Percentiles rank a stretch among this genome's conserved stretches.
These are phyloP conservation scores for Puccinia hordei DNA, from an alignment of 1,284 basidiomycete genomes.

Conservation along the genomic window DNA sequence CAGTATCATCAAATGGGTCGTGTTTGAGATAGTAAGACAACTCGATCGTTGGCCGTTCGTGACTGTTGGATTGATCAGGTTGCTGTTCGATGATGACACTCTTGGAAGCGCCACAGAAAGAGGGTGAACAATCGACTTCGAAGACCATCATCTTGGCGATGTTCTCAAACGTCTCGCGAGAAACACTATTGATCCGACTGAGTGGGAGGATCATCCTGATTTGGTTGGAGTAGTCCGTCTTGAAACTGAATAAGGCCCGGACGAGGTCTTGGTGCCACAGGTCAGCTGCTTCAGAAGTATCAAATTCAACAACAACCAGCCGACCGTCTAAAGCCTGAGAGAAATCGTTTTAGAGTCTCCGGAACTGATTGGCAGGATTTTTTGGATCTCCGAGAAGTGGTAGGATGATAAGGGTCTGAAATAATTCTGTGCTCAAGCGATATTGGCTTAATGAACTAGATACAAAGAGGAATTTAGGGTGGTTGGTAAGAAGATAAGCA, in stretches of 20 bases:
- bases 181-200: conserved; percentile 53
- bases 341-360: conserved; percentile 53
- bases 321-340: conserved; percentile 52
- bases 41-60: conserved; percentile 25
- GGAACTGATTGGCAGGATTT: conserved; percentile 54
- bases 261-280: conserved; percentile 55
- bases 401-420: conserved; percentile 55
- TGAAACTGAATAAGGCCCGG: conserved; percentile 53
- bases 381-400: conserved; percentile 54
- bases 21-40: conserved; percentile 46
- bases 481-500: not conserved
- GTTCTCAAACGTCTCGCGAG: conserved; percentile 52
- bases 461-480: not conserved
- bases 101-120: not conserved
- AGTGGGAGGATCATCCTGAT: conserved; percentile 56
- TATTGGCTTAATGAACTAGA: conserved; percentile 54
- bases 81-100: conserved; percentile 24
- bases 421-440: conserved; percentile 55
- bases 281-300: conserved; percentile 55
- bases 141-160: conserved; percentile 53
- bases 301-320: conserved; percentile 55
- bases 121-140: conserved; percentile 23
- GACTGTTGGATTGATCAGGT: not conserved
- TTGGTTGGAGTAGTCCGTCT: conserved; percentile 54
- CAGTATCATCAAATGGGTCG: conserved; percentile 39